phyloP scores from a whole-genome alignment of 2,329 filamentous ascomycete genomes.

The Neonectria punicea region DNA sequence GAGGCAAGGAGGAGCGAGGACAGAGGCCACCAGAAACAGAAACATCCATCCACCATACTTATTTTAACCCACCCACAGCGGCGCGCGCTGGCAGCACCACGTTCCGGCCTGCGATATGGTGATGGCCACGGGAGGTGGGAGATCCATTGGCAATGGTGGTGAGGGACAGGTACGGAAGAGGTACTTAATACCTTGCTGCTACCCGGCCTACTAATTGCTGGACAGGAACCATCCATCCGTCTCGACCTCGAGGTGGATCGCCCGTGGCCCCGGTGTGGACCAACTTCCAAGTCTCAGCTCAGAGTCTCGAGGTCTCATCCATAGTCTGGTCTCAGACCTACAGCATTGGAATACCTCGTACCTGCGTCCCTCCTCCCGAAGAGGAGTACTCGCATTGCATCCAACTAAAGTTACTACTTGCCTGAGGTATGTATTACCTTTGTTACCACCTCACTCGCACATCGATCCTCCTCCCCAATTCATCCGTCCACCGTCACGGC shows the following conservation, averaged over 20 bases:
- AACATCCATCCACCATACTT: no score
- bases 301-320: conserved; percentile 12
- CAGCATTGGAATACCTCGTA: not conserved
- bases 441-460: not conserved
- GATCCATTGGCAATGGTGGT: not conserved
- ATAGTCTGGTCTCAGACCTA: conserved; percentile 11
- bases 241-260: conserved; percentile 4
- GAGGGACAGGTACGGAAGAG: not conserved
- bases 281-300: conserved; percentile 11
- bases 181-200: not conserved
- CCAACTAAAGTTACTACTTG: not conserved
- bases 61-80: no score
- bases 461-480: not conserved
- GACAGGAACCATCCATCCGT: not conserved
- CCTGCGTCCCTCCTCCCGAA: not conserved
- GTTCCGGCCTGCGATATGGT: not conserved
- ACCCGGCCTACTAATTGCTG: not conserved
- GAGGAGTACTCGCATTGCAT: not conserved
- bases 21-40: not conserved
- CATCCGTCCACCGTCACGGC: not conserved
- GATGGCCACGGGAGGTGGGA: not conserved
- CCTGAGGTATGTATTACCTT: not conserved
- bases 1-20: conserved; percentile 6
- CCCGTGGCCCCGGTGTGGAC: conserved; percentile 11
- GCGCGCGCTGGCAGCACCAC: not conserved